Base-by-base conservation (phyloP, 139 green algal genomes). In the Edaphochlamys debaryana region DNA sequence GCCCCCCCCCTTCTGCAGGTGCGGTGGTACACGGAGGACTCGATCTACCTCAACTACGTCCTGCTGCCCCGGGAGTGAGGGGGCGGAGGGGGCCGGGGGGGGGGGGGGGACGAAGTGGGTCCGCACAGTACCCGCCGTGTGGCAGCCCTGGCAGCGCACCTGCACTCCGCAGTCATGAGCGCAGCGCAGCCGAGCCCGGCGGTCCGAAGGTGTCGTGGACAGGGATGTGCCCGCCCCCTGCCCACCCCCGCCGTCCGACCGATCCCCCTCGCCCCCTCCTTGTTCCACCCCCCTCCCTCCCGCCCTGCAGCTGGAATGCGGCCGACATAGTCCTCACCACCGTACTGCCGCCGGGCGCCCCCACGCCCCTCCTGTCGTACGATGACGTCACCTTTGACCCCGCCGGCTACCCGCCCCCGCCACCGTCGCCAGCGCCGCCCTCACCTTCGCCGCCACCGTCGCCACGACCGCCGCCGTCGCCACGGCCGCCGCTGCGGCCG, bases 11-110 rank as follows among this genome's bases (percentile, higher is more conserved):
- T 20, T 45, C 4, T 45, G 34, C 72, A 79, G 72, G 54, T 79
- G 4, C 4, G 0, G 25, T 79, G 72, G 72, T 79, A 69, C 72
- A 79, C 54, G 4, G 40, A 54, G 8, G 72, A 79, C 54, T 69
- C 54, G 13, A 54, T 79, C 34, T 56, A 32, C 36, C 40, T 79
- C 25, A 13, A 37, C 36, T 48, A 27, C 72, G 2, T 69, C 6
- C 22, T 6, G 11, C 67, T 79, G 7, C 50, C 50, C 23, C 67
- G 72, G 54, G 4, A 56, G 9, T 27, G 62, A 25, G 42, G 1
- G 0, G 54, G 34, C 2, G 8, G 6, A n/a, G n/a, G n/a, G n/a
- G n/a, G n/a, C n/a, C n/a, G n/a, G n/a, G n/a, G n/a, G n/a, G n/a
- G n/a, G n/a, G n/a, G n/a, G n/a, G n/a, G n/a, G n/a, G n/a, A n/a